These are phyloP conservation scores for Penicillium corylophilum DNA, from an alignment of 2,329 filamentous ascomycete genomes.

Conservation along the genomic window DNA sequence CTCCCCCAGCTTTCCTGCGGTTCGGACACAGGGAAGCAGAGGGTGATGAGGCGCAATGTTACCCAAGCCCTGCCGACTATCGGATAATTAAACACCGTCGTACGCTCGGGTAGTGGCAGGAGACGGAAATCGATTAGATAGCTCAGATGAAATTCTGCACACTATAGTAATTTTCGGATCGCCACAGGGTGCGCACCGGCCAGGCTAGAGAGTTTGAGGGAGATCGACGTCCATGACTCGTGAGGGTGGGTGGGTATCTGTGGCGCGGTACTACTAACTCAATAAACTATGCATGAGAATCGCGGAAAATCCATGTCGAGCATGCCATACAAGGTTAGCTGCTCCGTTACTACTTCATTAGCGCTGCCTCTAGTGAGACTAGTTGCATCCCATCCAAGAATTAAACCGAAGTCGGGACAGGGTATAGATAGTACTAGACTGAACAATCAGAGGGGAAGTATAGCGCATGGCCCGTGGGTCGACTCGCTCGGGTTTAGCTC, in stretches of 20 bases:
- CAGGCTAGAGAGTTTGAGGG: constrained; percentile 1
- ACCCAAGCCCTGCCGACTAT: constrained; percentile 18
- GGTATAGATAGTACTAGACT: too few species aligned
- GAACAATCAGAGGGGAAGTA: not conserved
- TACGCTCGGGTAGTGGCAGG: constrained; percentile 19
- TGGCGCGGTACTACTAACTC: not conserved
- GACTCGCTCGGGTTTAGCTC: constrained; percentile 2
- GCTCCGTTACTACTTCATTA: too few species aligned
- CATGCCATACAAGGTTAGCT: not conserved
- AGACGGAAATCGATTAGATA: constrained; percentile 13
- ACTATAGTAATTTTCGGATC: constrained; percentile 15
- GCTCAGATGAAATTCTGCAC: constrained; percentile 17
- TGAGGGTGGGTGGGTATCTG: not conserved
- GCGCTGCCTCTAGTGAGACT: too few species aligned
- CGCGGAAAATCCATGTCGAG: constrained; percentile 7
- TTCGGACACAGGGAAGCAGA: constrained; percentile 8
- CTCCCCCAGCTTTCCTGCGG: constrained; percentile 2
- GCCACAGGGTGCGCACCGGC: constrained; percentile 21
- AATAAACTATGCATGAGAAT: not conserved
- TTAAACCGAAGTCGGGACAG: too few species aligned
- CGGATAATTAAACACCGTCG: constrained; percentile 23
- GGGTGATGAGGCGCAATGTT: too few species aligned
- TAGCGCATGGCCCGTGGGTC: constrained; percentile 5
- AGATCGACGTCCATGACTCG: constrained; percentile 12
- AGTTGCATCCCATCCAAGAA: too few species aligned